Conservation (phyloP, 768 basidiomycete genomes). For the Mycena galericulata region DNA sequence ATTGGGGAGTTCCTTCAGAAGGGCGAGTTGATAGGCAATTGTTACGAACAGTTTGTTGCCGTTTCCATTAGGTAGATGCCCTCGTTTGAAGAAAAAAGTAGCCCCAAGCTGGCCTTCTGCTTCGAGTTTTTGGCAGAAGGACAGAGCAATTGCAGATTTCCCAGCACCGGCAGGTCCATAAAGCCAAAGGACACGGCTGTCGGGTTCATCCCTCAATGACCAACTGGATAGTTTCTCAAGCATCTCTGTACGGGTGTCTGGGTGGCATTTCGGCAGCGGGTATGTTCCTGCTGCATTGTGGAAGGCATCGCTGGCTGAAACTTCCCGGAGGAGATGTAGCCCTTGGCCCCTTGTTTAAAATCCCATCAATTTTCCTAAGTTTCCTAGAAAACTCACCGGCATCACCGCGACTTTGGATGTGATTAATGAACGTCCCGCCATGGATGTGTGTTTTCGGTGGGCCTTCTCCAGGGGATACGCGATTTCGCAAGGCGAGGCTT, state of each 20-base stretch:
- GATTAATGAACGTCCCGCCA: too few species aligned
- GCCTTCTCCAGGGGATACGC: too few species aligned
- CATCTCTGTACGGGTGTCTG: neutral
- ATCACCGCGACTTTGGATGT: neutral
- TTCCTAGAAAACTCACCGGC: neutral
- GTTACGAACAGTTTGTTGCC: constrained; percentile 34
- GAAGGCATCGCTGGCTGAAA: neutral
- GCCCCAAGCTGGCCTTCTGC: constrained; percentile 25
- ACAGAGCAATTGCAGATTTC: constrained; percentile 46
- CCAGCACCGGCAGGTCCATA: constrained; percentile 43
- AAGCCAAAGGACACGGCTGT: constrained; percentile 34
- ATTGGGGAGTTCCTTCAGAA: neutral
- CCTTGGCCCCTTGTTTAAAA: neutral
- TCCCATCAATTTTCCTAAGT: neutral
- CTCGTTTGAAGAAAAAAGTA: constrained; percentile 41
- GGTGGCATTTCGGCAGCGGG: neutral
- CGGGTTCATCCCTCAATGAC: neutral
- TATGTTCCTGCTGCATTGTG: neutral
- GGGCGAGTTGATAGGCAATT: constrained; percentile 38
- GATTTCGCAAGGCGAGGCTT: too few species aligned
- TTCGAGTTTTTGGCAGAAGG: constrained; percentile 38
- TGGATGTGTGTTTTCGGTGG: too few species aligned
- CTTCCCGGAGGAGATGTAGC: neutral
- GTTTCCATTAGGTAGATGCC: too few species aligned
- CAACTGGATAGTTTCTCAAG: neutral